Conservation (phyloP, 768 basidiomycete species). For the Daedaleopsis nitida region DNA sequence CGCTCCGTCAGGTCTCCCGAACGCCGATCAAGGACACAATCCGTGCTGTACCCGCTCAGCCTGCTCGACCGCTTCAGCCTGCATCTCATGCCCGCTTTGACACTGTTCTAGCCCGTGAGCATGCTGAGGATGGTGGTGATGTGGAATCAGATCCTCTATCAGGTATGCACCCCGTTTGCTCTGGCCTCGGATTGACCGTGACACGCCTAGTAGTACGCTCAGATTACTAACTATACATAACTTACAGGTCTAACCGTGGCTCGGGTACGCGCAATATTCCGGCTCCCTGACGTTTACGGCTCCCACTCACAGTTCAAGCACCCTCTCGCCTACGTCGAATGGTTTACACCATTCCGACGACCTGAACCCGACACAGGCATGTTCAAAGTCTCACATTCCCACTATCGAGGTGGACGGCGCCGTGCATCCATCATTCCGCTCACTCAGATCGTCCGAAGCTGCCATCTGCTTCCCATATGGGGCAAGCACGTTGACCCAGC, state of each 20-base stretch:
- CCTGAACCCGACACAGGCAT: conserved; percentile 21
- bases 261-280: conserved; percentile 25
- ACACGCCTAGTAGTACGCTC: too few relatives aligned
- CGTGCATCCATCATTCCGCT: conserved; percentile 28
- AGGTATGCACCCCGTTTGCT: too few relatives aligned
- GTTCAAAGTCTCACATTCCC: conserved; percentile 26
- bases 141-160: too few relatives aligned
- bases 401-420: conserved; percentile 16
- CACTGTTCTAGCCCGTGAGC: conserved; percentile 1
- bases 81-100: not conserved
- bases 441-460: conserved; percentile 29
- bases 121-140: not conserved
- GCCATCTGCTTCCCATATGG: conserved; percentile 34
- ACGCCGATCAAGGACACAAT: not conserved
- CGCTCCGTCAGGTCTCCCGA: not conserved
- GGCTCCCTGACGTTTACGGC: not conserved
- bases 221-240: too few relatives aligned
- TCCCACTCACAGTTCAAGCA: too few relatives aligned
- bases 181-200: too few relatives aligned
- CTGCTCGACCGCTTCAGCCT: not conserved
- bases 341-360: conserved; percentile 27
- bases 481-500: conserved; percentile 2
- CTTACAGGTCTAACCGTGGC: conserved; percentile 23
- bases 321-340: conserved; percentile 30
- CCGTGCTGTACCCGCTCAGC: not conserved